Evolutionary conservation across 2,329 filamentous ascomycete species (phyloP), one percentile per base, ranked within the genome.

Genomic region (Remersonia thermophila): DNA sequence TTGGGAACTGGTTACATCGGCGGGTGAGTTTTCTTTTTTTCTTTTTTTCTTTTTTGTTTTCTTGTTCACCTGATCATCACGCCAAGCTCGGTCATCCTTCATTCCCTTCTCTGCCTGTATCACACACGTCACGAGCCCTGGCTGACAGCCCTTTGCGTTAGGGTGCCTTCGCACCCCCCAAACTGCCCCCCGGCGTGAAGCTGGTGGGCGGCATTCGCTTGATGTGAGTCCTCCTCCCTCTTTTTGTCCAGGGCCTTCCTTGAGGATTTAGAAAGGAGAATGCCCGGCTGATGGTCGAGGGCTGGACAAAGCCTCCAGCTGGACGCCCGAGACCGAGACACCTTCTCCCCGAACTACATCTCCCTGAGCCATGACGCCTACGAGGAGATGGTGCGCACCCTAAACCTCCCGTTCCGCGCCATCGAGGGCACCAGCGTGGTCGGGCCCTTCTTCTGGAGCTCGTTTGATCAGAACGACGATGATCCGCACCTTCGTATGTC

Each of bases 361-460:
- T 73, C 71, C 14, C 51, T 78, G 20, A 55, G 59, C 1, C 61
- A 60, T n/a, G 49, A 58, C 4, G 50, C 57, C 23, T 79, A 78
- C 45, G 61, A 62, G 44, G 57, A 57, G 32, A 77, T 79, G 73
- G 65, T 77, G 14, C 60, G 63, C 43, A 57, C 55, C 12, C 50
- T 77, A 54, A 62, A 57, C 40, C 58, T 78, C 30, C 73, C 74
- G 1, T 67, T 64, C 47, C 62, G 70, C 7, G 69, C 62, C 25
- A 71, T 79, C 42, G 74, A 79, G 53, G 67, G 69, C 13, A 68
- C 63, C 14, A 66, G 67, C 38, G 65, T 71, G 9, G 73, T 78
- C 11, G 74, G 73, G 0, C 74, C 73, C 1, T 77, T 77, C 49
- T 78, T 78, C 54, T 78, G 73, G 73, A 66, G 59, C 28, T 61